Base-by-base conservation (phyloP, 257 asterid species). In the Plantago elongata region DNA sequence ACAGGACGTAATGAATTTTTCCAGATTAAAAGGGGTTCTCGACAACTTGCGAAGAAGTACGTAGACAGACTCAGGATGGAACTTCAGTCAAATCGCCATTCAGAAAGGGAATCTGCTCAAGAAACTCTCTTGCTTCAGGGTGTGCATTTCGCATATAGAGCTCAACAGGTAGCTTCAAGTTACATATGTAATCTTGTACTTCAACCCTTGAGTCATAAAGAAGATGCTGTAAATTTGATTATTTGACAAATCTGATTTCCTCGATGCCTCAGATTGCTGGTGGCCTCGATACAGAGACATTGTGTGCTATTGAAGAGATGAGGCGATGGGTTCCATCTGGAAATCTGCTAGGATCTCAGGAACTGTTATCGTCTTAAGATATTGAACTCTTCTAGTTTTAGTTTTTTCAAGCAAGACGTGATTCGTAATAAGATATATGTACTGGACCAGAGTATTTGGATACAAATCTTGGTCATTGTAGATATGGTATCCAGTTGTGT, bases 61-160 rank as follows among this genome's bases (percentile, higher is more conserved):
- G 50, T 58, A 11, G 63, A 58, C 15, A 58, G 63, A 16, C 63
- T 58, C 63, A 58, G 13, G 37, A 40, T 1, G 16, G 63, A 58
- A 44, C 63, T 58, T 14, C 50, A 45, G 16, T 42, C 63, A 16
- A 58, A 38, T 44, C 63, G 51, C 6, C 51, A 58, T 48, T 58
- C 63, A 15, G 63, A 58, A 44, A 58, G 42, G 17, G 63, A 58
- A 43, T 42, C 63, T 14, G 40, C 51, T 10, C 63, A 58, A 58
- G 63, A 58, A 58, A 40, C 63, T 42, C 51, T 58, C 37, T 58
- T 58, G 63, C 63, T 58, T 58, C 63, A 58, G 63, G 63, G 63
- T 9, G 63, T 58, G 14, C 63, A 58, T 58, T 58, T 58, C 37
- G 63, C 63, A 9, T 58, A 58, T 58, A 58, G 15, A 58, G 63